phyloP scores from a whole-genome alignment of 2,329 filamentous ascomycete genomes.

The Davidsoniella virescens region DNA sequence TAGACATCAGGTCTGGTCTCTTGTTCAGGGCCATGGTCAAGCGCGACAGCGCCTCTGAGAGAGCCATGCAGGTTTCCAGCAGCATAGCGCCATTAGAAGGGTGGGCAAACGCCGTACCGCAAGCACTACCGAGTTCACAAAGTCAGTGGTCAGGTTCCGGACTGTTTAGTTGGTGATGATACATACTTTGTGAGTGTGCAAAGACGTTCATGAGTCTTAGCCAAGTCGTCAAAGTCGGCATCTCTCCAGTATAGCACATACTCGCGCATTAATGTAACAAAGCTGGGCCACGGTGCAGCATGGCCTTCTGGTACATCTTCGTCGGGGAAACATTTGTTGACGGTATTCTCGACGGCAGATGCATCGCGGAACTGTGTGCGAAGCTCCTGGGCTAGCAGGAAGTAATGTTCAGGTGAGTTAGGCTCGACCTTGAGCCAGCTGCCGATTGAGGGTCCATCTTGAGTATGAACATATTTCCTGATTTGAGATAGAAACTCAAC shows the following conservation, averaged over 20 bases:
- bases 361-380: constrained; percentile 34
- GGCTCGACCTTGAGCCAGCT: constrained; percentile 63
- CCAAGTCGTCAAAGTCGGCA: constrained; percentile 57
- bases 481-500: constrained; percentile 53
- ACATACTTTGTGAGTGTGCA: constrained; percentile 59
- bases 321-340: constrained; percentile 47
- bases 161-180: too few species aligned
- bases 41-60: constrained; percentile 64
- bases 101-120: constrained; percentile 66
- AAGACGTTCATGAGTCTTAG: constrained; percentile 59
- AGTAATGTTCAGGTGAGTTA: constrained; percentile 49
- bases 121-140: constrained; percentile 39
- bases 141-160: background rate
- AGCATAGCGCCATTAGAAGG: constrained; percentile 66
- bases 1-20: constrained; percentile 52
- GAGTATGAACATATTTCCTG: constrained; percentile 41
- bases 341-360: constrained; percentile 43
- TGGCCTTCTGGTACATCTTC: constrained; percentile 38
- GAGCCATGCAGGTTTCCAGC: constrained; percentile 65
- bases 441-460: constrained; percentile 45
- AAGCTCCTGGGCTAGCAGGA: constrained; percentile 51
- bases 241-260: constrained; percentile 73
- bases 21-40: constrained; percentile 74
- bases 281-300: constrained; percentile 58
- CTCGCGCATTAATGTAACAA: constrained; percentile 62